phyloP scores from a whole-genome alignment of 2,329 filamentous ascomycete species.

The Aspergillus proliferans region DNA sequence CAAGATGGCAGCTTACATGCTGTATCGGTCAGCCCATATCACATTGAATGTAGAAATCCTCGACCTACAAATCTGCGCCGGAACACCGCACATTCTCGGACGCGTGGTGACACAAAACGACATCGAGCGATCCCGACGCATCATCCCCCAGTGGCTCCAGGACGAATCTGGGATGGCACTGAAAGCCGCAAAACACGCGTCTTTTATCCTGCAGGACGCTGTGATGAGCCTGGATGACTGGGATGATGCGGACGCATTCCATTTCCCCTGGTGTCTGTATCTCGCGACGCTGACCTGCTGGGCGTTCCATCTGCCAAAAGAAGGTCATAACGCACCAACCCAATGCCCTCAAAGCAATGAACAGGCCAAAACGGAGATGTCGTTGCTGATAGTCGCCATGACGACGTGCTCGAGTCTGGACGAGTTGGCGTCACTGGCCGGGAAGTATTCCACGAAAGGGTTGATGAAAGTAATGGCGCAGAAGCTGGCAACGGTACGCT shows the following conservation, averaged over 20 bases:
- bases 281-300: conserved; percentile 54
- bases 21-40: conserved; percentile 55
- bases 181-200: conserved; percentile 45
- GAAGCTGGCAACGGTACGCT: conserved; percentile 51
- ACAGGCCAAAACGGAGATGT: conserved; percentile 27
- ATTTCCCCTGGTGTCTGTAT: conserved; percentile 59
- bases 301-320: conserved; percentile 50
- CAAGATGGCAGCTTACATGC: conserved; percentile 45
- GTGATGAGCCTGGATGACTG: conserved; percentile 46
- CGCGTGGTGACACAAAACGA: conserved; percentile 45
- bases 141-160: conserved; percentile 16
- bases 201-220: conserved; percentile 47
- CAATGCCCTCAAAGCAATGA: conserved; percentile 24
- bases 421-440: conserved; percentile 31
- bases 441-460: conserved; percentile 47
- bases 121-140: conserved; percentile 44
- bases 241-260: conserved; percentile 51
- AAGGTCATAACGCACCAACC: conserved; percentile 11
- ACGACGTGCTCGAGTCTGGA: conserved; percentile 29
- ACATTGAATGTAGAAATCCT: conserved; percentile 54
- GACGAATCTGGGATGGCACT: conserved; percentile 8
- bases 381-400: conserved; percentile 29
- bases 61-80: conserved; percentile 58
- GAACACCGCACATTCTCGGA: conserved; percentile 54
- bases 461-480: conserved; percentile 52